Evolutionary conservation across 225 moss, liverwort and hornwort genomes (phyloP), one percentile per base, ranked within the genome.

Genomic region (Bryum argenteum): DNA sequence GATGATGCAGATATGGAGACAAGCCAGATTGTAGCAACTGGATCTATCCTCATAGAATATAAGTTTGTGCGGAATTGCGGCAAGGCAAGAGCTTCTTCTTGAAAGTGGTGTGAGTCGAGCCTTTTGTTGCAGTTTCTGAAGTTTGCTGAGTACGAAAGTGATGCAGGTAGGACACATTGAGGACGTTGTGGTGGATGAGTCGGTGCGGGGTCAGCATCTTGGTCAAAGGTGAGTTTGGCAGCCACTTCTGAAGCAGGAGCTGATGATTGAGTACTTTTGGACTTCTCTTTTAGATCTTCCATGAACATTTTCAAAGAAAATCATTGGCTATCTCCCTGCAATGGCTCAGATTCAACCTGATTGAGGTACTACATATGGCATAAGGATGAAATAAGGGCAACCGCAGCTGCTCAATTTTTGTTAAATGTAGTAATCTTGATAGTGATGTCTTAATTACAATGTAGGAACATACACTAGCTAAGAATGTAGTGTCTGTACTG

Each of bases 151-250:
- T 65, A 13, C 67, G 73, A 38, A 37, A 52, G 53, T 57, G 40
- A 37, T 76, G 78, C 79, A 93, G 94, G 94, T 12, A 22, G 94
- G 98, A 28, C 94, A 99, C 73, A 82, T 99, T 69, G 94, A 99
- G 70, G 98, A 99, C 54, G 88, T 99, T 41, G 98, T 99, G 56
- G 94, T 99, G 9, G 92, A 99, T 68, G 73, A 82, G 42, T 84
- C 60, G 72, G 78, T 84, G 24, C 85, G 98, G 44, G 92, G 94
- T 74, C 88, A 85, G 67, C 92, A 64, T 66, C 91, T 99, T 75
- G 98, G 98, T 48, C 89, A 87, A 75, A 89, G 90, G 96, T 95
- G 61, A 71, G 61, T 63, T 45, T 65, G 47, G 54, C 33, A 58
- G 1, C 17, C 10, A 42, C 20, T 38, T 59, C 53, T 50, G 24